Base-by-base conservation (phyloP, 2,329 filamentous ascomycete genomes). In the Ophidiomyces ophidiicola region DNA sequence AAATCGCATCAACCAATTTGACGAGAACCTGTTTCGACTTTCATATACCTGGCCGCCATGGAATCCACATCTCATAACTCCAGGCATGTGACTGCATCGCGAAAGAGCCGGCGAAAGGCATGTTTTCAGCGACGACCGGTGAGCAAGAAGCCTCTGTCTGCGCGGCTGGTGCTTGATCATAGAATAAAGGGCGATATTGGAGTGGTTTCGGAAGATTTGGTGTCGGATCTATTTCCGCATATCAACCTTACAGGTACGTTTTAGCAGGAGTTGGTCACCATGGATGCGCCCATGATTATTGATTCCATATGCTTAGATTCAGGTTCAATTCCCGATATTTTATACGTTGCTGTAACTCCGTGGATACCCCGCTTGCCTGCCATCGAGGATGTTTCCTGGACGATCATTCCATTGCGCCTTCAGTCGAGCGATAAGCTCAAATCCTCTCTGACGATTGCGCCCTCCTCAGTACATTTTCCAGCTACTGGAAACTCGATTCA, bases 151-250 rank as follows among this genome's bases (percentile, higher is more conserved):
- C 72, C 87, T 30, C 70, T 93, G 43, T 72, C 82, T 43, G 87
- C 85, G 41, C 78, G 82, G 42, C 69, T 96, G 36, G 72, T 92
- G 25, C 74, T 94, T 41, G 86, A 94, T 60, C 82, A 86, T 55
- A 80, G 82, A 58, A 70, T 93, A 52, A 83, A 80, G 61, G 84
- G 83, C 38, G 84, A 94, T 55, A 72, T 87, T 45, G 90, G 86
- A 46, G 74, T 90, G 47, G 62, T 96, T 38, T 94, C 88, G 8
- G 80, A 85, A 52, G 85, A 94, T 59, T 70, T 98, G 36, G 85
- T 87, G 53, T 68, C 72, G 32, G 82, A 92, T 54, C 71, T 96
- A 36, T 92, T 62, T 78, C 82, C 46, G 65, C 75, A 50, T 53
- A 71, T 50, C 61, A 62, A 48, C 52, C 67, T 54, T 59, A 72